Base-by-base conservation (phyloP, 176 grass and related monocot genomes). In the Olyra latifolia region DNA sequence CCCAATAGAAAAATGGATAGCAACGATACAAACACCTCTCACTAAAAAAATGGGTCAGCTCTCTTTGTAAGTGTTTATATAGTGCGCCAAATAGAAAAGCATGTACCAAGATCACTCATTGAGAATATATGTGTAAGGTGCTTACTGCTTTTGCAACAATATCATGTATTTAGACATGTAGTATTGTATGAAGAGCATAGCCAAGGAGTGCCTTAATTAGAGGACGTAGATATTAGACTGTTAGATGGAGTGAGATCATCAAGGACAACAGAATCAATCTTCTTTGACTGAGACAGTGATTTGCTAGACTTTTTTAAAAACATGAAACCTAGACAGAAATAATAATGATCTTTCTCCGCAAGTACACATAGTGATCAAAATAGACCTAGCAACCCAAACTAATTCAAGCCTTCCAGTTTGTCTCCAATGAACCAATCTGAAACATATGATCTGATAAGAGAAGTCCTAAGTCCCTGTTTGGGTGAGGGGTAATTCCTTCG, bases 321-420 rank as follows among this genome's bases (percentile, higher is more conserved):
- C 13, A 13, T 4, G 9, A 74, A 74, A 2, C 14, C 46, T 27
- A 42, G 28, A 65, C 40, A 74, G 58, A 54, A 12, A 53, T 47
- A 72, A 71, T 30, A 62, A 72, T 69, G 4, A 62, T 82, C n/a
- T n/a, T 35, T 24, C 27, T 60, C 39, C 28, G 11, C 52, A 80
- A 55, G 62, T 35, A 64, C 10, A 52, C 9, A 74, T 23, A 28
- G 15, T 19, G 48, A 47, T 55, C 29, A 69, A 70, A 41, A 46
- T 57, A 11, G 71, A 46, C 25, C 52, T 56, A 39, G 40, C 40
- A 46, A 58, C 17, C 62, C 7, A 74, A 27, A 45, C 38, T 30
- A 49, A 16, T n/a, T 38, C 24, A 17, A 62, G 12, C 10, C 4
- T 24, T 40, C 30, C 64, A 42, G 23, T 17, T 81, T 10, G 2